Evolutionary conservation across 1,284 basidiomycete genomes (phyloP), one percentile per base, ranked within the genome.

Genomic region (Naganishia cerealis): DNA sequence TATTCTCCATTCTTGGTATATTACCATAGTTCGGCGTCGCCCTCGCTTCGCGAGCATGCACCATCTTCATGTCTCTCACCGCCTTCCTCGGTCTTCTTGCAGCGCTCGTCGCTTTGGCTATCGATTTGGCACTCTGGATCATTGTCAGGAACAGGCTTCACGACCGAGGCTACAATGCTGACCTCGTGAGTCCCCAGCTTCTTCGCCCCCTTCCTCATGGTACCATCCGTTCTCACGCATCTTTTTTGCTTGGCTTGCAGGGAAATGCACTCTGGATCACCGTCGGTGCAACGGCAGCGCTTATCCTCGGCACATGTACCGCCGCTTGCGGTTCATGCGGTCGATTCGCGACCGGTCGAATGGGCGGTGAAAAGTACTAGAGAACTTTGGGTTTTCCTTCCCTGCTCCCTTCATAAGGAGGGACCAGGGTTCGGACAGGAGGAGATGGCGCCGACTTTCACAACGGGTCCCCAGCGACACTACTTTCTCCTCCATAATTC

Each of bases 61-160:
- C 89, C 18, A 84, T 91, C 71, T 76, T 91, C 76, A 91, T 91
- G 90, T 82, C 86, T 13, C 82, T 92, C 66, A 72, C 86, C 63
- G 82, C 87, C 68, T 84, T 85, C 16, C 82, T 92, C 66, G 89
- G 87, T 7, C 81, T 85, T 40, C 76, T 91, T 67, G 79, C 85
- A 73, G 87, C 86, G 4, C 82, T 91, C 65, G 80, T 90, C 72
- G 87, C 83, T 3, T 91, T 87, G 81, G 81, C 90, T 55, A 83
- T 92, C 76, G 89, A 90, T 80, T 88, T 91, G 86, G 86, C 86
- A 36, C 84, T 93, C 65, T 93, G 89, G 80, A 87, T 87, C 66
- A 84, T 90, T 68, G 86, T 86, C 29, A 86, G 86, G 71, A 79
- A 85, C 73, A 83, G 85, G 62, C 84, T 89, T 74, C 81, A 83